Percentiles rank a stretch among this genome's conserved stretches.
Evolutionary conservation across 106 monocot genomes (phyloP).

Genomic region (Dioscorea dumetorum): DNA sequence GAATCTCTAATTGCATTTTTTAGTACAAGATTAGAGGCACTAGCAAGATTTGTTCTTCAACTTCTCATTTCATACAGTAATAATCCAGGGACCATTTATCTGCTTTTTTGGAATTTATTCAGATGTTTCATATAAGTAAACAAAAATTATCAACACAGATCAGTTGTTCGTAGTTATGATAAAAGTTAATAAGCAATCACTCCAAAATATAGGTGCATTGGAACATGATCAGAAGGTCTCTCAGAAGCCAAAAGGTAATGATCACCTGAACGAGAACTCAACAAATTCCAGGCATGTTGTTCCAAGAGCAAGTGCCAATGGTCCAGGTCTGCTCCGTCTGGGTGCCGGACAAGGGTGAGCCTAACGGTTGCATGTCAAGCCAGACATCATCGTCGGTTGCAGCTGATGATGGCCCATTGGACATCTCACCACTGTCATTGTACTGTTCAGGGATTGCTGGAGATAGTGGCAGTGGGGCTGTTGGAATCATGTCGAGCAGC

Average conservation of each 20-base stretch:
- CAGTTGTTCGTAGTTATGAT: not conserved
- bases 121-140: not conserved
- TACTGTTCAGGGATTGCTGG: constrained; percentile 3
- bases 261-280: not conserved
- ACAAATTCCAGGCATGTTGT: constrained; percentile 26
- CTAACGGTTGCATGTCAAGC: constrained; percentile 28
- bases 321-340: constrained; percentile 27
- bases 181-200: not conserved
- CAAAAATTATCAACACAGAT: not conserved
- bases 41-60: too few relatives aligned
- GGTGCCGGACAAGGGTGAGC: constrained; percentile 6
- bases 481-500: constrained; percentile 29
- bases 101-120: not conserved
- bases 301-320: constrained; percentile 25
- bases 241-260: too few relatives aligned
- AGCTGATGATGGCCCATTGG: constrained; percentile 37
- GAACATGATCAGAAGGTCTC: not conserved
- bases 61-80: too few relatives aligned
- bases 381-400: constrained; percentile 29
- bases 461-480: not conserved
- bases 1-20: not conserved
- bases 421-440: constrained; percentile 15
- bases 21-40: too few relatives aligned
- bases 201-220: not conserved
- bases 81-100: too few relatives aligned